Conservation (phyloP, 768 basidiomycete species). For the Harrya chromipes region DNA sequence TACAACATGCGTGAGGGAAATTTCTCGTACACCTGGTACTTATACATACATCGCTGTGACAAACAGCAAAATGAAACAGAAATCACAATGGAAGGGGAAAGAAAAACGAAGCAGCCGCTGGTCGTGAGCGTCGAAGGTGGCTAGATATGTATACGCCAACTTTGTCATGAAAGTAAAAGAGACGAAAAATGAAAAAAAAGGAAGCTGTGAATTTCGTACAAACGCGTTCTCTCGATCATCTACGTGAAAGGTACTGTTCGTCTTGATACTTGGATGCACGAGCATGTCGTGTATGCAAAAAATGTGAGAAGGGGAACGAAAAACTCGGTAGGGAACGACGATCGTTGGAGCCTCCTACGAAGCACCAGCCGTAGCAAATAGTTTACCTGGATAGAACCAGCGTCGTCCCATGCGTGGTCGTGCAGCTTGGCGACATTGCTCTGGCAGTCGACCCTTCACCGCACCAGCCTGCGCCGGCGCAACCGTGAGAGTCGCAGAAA, state of each 20-base stretch:
- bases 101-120: slow-evolving; percentile 12
- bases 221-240: slow-evolving; percentile 22
- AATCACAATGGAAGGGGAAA: slow-evolving; percentile 2
- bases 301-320: neutral
- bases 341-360: slow-evolving; percentile 20
- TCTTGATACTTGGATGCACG: slow-evolving; percentile 1
- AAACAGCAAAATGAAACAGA: slow-evolving; percentile 8
- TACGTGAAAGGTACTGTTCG: slow-evolving; percentile 5
- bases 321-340: slow-evolving; percentile 8
- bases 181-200: slow-evolving; percentile 6
- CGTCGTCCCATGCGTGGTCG: slow-evolving; percentile 42
- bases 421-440: slow-evolving; percentile 32
- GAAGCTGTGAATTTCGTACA: slow-evolving; percentile 19
- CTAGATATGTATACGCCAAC: slow-evolving; percentile 21
- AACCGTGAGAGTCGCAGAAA: slow-evolving; percentile 28
- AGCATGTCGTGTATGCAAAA: slow-evolving; percentile 1
- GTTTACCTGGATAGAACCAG: slow-evolving; percentile 55
- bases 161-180: slow-evolving; percentile 14
- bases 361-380: slow-evolving; percentile 44
- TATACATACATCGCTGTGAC: slow-evolving; percentile 28
- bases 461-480: slow-evolving; percentile 20
- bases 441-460: slow-evolving; percentile 27
- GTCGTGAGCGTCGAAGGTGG: slow-evolving; percentile 27
- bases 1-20: slow-evolving; percentile 13
- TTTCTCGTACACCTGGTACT: slow-evolving; percentile 33